Evolutionary conservation across 768 basidiomycete species (phyloP).

Genomic region (Agaricus blazei): DNA sequence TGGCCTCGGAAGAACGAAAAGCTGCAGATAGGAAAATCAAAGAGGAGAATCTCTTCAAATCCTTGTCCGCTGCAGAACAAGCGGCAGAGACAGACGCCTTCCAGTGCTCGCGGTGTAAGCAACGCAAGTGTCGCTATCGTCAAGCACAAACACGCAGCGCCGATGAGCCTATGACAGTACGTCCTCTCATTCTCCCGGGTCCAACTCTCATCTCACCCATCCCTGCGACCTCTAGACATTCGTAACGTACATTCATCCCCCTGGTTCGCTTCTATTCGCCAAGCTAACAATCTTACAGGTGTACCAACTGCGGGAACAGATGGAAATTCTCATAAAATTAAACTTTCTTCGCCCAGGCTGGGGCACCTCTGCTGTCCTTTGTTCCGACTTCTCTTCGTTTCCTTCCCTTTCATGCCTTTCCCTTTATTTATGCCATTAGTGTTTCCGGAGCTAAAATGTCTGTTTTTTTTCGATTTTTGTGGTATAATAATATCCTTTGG

Average conservation of each 20-base stretch:
- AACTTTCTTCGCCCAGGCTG: background rate
- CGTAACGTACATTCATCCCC: conserved; percentile 58
- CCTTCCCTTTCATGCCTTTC: background rate
- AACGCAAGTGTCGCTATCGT: conserved; percentile 87
- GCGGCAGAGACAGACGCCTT: conserved; percentile 97
- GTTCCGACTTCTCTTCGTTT: background rate
- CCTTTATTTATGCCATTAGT: conserved; percentile 1
- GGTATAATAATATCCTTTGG: background rate
- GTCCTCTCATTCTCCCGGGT: conserved; percentile 20
- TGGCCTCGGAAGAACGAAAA: conserved; percentile 92
- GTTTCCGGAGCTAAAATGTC: background rate
- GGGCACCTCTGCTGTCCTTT: too few relatives aligned
- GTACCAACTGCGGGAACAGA: conserved; percentile 52
- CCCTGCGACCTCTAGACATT: conserved; percentile 55
- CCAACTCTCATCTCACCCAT: background rate
- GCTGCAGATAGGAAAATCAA: conserved; percentile 78
- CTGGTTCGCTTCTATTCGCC: background rate
- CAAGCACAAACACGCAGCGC: conserved; percentile 97
- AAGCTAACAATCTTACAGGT: conserved; percentile 30
- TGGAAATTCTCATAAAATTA: conserved; percentile 36
- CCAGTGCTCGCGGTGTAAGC: conserved; percentile 94
- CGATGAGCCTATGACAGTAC: conserved; percentile 96
- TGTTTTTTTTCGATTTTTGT: background rate
- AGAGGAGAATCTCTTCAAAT: conserved; percentile 85
- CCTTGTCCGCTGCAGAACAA: conserved; percentile 83